phyloP scores from a whole-genome alignment of 2,329 filamentous ascomycete genomes.

The Magnaporthiopsis poae region DNA sequence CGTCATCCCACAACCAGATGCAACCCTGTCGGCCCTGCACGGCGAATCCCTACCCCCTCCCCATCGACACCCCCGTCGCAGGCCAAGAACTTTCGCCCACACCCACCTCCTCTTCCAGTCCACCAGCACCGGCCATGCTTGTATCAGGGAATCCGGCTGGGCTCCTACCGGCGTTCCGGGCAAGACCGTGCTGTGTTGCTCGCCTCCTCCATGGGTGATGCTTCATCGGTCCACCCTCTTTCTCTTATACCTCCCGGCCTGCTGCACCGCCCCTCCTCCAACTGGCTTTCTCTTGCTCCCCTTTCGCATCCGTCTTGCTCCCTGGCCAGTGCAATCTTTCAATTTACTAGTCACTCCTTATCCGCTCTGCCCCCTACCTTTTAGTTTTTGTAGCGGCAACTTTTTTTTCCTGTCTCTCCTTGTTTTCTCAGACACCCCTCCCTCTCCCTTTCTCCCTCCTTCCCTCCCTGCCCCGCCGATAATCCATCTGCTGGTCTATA shows the following conservation, averaged over 20 bases:
- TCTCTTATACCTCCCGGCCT: constrained; percentile 43
- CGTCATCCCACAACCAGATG: constrained; percentile 29
- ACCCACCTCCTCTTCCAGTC: constrained; percentile 20
- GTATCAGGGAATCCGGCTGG: constrained; percentile 42
- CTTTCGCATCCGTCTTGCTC: constrained; percentile 36
- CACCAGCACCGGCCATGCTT: constrained; percentile 27
- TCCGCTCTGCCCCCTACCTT: constrained; percentile 18
- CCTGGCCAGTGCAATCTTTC: constrained; percentile 26
- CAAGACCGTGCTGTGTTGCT: constrained; percentile 30
- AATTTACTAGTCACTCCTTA: constrained; percentile 41
- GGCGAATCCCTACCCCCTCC: constrained; percentile 27
- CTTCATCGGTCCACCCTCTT: constrained; percentile 28
- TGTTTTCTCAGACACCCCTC: constrained; percentile 10
- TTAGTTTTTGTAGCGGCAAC: constrained; percentile 16
- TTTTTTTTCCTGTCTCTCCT: constrained; percentile 28
- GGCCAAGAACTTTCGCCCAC: constrained; percentile 30
- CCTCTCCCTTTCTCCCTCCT: not conserved
- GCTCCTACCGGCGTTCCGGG: constrained; percentile 42
- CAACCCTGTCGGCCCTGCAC: constrained; percentile 21
- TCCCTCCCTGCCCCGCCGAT: constrained; percentile 21
- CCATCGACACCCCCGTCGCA: constrained; percentile 23
- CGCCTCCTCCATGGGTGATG: constrained; percentile 26
- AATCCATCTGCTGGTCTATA: constrained; percentile 33
- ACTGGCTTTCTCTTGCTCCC: constrained; percentile 28
- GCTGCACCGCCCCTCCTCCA: constrained; percentile 33